Percentiles rank a stretch among this genome's conserved stretches.
phyloP scores from a whole-genome alignment of 2,329 filamentous ascomycete species.

The Aspergillus pseudoterreus region DNA sequence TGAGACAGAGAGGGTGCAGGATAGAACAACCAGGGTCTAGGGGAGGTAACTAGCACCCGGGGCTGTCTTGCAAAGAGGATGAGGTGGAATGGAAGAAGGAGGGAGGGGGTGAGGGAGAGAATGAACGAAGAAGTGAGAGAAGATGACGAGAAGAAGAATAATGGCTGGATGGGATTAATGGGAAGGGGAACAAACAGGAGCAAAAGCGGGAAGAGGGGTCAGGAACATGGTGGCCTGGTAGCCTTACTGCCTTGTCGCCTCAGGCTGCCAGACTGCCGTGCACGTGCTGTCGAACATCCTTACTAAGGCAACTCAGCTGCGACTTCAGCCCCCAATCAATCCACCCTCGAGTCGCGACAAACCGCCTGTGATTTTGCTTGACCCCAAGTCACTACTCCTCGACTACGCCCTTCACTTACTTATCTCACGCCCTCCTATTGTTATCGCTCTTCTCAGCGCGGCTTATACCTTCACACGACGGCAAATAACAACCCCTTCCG shows the following conservation, averaged over 20 bases:
- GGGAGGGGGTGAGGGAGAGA: constrained; percentile 3
- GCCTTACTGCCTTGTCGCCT: constrained; percentile 6
- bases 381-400: background rate
- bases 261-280: background rate
- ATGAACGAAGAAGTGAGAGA: constrained; percentile 9
- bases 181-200: constrained; percentile 17
- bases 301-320: constrained; percentile 6
- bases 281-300: background rate
- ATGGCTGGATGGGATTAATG: constrained; percentile 8
- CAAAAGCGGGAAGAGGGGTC: constrained; percentile 15
- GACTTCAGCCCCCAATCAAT: constrained; percentile 3
- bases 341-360: background rate
- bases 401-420: background rate
- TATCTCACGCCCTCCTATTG: background rate
- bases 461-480: background rate
- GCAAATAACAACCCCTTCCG: constrained; percentile 1
- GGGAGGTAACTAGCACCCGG: background rate
- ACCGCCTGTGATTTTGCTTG: background rate
- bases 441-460: background rate
- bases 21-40: constrained; percentile 7
- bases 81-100: background rate
- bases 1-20: background rate
- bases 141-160: constrained; percentile 4
- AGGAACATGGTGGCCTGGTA: constrained; percentile 10
- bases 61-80: background rate